Base-by-base conservation (phyloP, 2,329 filamentous ascomycete species). In the Sporothrix mexicana region DNA sequence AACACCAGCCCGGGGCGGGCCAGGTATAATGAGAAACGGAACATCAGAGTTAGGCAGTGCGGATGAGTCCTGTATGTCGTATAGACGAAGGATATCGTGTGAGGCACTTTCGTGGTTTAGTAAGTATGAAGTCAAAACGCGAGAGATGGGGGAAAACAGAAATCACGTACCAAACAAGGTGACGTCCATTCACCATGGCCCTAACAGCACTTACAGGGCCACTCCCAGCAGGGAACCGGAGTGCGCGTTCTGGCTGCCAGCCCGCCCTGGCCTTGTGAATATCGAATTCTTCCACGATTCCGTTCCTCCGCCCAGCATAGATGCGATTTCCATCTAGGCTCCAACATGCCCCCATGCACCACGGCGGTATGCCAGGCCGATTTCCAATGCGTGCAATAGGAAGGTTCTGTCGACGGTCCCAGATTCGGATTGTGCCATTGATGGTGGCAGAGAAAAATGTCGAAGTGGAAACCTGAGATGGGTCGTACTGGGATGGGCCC, bases 341-440 rank as follows among this genome's bases (percentile, higher is more conserved):
- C 96, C 96, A 99, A 83, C 94, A 97, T 0, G 94, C 94, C 76
- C 93, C 95, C 90, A 97, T 98, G 81, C 95, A 98, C 95, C 95
- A 99, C 0, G 95, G 96, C 0, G 96, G 95, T 0, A 94, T 93
- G 20, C 90, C 90, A 12, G 90, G 88, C 12, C 90, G 86, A 20
- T 92, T 93, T 0, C 87, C 85, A 72, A 98, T 95, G 41, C 91
- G 90, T 2, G 96, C 94, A 1, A 97, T 86, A 0, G 95, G 92
- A 49, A 91, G 88, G 0, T 88, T 88, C 75, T 92, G 88, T 23
- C 96, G 90, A 2, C 91, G 86, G 78, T 99, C 97, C 95, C 96
- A 99, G 76, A 99, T 90, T n/a, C 94, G 91, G 61, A 99, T 85
- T 0, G 91, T 91, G 70, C 95, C 95, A 82, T 98, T 92, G 9